Base-by-base conservation (phyloP, 306 rosid genomes). In the Dicorynia guianensis region DNA sequence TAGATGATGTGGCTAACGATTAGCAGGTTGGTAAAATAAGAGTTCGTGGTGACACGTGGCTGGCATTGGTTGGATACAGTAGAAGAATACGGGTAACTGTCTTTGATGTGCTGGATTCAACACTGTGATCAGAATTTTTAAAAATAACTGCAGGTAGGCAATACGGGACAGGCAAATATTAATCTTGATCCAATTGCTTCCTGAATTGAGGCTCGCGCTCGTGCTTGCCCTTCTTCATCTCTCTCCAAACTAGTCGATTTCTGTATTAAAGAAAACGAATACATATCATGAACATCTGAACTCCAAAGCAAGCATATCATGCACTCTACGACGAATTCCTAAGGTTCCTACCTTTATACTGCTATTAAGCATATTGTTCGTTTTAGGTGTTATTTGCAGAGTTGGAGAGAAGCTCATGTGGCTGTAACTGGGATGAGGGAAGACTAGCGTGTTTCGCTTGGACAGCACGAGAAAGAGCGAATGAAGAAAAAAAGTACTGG, bases 131-230 rank as follows among this genome's bases (percentile, higher is more conserved):
- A n/a, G n/a, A n/a, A n/a, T n/a, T n/a, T n/a, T n/a, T n/a, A n/a
- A n/a, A n/a, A n/a, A n/a, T n/a, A n/a, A n/a, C n/a, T n/a, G n/a
- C n/a, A n/a, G n/a, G n/a, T n/a, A n/a, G n/a, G n/a, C n/a, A n/a
- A n/a, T n/a, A n/a, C n/a, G n/a, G n/a, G n/a, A n/a, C n/a, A n/a
- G n/a, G n/a, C n/a, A n/a, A n/a, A n/a, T n/a, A n/a, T n/a, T n/a
- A n/a, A n/a, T 5, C 30, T 25, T 25, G 75, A 69, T 0, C 20
- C 40, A 43, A 78, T 78, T 8, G 86, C 71, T 48, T 74, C 57
- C 34, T 48, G 74, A 66, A 82, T 74, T 5, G 81, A 82, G 17
- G 77, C 78, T 55, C 86, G 36, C 38, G 83, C 83, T 70, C 56
- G 58, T 13, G 83, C 80, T 12, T 68, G 69, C 25, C 71, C 64